These are phyloP conservation scores for Ganoderma leucocontextum DNA, from an alignment of 1,284 basidiomycete species.

Conservation along the genomic window DNA sequence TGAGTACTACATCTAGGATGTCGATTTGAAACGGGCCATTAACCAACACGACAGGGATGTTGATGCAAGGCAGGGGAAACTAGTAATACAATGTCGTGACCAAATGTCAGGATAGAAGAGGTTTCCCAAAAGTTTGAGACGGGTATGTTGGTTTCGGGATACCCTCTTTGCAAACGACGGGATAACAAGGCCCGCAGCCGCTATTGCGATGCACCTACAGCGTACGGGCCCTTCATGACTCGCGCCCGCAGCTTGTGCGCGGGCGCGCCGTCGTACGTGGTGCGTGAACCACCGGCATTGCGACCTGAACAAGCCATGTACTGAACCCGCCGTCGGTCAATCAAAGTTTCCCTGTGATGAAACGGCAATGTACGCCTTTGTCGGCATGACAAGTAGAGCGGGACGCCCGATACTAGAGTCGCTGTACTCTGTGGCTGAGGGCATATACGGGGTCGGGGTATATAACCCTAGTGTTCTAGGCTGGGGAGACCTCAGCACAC, in stretches of 20 bases:
- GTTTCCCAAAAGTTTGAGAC: not conserved
- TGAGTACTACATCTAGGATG: not conserved
- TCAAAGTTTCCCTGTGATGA: not conserved
- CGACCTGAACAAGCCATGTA: conserved; percentile 8
- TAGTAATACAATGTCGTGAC: not conserved
- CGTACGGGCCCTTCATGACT: conserved; percentile 5
- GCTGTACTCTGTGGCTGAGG: not conserved
- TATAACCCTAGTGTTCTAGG: conserved; percentile 9
- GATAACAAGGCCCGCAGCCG: not conserved
- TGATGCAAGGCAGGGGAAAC: not conserved
- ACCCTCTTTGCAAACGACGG: not conserved
- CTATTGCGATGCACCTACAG: not conserved
- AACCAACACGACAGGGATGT: not conserved
- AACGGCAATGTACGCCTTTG: not conserved
- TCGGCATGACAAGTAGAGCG: not conserved
- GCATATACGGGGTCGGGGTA: not conserved
- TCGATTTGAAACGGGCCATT: not conserved
- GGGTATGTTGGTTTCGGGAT: not conserved
- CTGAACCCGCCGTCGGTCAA: not conserved
- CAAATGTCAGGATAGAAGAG: not conserved
- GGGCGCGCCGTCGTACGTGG: not conserved
- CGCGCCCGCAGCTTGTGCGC: conserved; percentile 1
- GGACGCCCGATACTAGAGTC: not conserved
- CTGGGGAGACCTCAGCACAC: conserved; percentile 9
- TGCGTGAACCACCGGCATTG: conserved; percentile 12